phyloP scores from a whole-genome alignment of 169 alveolate genomes.

The Cryptosporidium xiaoi region DNA sequence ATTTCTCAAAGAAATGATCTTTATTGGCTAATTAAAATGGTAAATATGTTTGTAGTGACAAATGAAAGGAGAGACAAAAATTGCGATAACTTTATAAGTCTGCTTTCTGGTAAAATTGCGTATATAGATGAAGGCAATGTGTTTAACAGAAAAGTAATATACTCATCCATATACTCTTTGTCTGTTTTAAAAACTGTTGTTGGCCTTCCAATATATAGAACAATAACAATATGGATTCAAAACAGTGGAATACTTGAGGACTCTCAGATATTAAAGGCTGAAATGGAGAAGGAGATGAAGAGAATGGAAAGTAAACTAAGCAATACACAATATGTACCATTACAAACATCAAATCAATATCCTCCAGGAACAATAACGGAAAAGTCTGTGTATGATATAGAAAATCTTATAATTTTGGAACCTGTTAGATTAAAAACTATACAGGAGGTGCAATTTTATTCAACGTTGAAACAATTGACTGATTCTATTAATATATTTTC shows the following conservation, averaged over 20 bases:
- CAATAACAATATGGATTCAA: constrained; percentile 59
- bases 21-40: constrained; percentile 25
- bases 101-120: constrained; percentile 56
- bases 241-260: constrained; percentile 6
- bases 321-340: constrained; percentile 48
- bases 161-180: constrained; percentile 43
- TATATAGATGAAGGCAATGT: constrained; percentile 3
- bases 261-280: neutral
- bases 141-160: constrained; percentile 45
- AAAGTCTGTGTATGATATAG: constrained; percentile 56
- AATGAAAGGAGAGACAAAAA: constrained; percentile 45
- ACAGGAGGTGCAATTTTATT: neutral
- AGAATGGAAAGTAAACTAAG: constrained; percentile 2
- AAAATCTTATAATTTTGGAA: constrained; percentile 42
- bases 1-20: neutral
- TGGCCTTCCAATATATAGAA: constrained; percentile 69
- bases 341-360: neutral
- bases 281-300: constrained; percentile 18
- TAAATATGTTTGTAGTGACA: constrained; percentile 50
- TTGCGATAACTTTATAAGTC: constrained; percentile 49
- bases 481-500: neutral
- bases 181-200: constrained; percentile 21
- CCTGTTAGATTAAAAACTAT: constrained; percentile 4
- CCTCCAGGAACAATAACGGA: constrained; percentile 31
- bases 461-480: neutral